Conservation (phyloP, 2,329 filamentous ascomycete genomes). For the Xylariaceae sp. region DNA sequence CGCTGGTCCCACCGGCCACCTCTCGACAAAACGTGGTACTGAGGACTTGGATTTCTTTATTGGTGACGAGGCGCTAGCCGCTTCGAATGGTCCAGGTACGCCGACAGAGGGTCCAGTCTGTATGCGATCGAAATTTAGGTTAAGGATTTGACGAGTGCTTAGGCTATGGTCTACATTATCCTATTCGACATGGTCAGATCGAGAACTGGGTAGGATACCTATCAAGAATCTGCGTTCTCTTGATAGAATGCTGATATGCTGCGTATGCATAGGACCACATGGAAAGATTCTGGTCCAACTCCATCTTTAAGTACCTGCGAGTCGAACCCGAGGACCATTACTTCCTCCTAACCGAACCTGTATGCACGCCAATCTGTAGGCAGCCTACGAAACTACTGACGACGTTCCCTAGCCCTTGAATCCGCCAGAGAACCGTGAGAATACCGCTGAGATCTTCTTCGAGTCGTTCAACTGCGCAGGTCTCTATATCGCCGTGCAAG, state of each 20-base stretch:
- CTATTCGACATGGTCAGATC: slow-evolving; percentile 96
- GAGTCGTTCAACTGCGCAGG: slow-evolving; percentile 99
- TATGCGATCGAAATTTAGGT: no score
- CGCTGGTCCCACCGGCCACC: slow-evolving; percentile 79
- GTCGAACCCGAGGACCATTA: slow-evolving; percentile 99
- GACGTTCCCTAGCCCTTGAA: slow-evolving; percentile 76
- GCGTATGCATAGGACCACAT: slow-evolving; percentile 82
- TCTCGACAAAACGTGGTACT: slow-evolving; percentile 91
- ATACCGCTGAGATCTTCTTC: slow-evolving; percentile 99
- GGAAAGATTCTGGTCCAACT: slow-evolving; percentile 99
- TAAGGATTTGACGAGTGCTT: slow-evolving; percentile 8
- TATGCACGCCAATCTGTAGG: slow-evolving; percentile 52
- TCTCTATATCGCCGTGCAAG: slow-evolving; percentile 98
- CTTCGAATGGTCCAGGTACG: slow-evolving; percentile 80
- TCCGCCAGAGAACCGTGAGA: slow-evolving; percentile 97
- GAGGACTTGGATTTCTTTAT: slow-evolving; percentile 99
- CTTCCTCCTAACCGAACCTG: slow-evolving; percentile 96
- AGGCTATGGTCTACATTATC: slow-evolving; percentile 97
- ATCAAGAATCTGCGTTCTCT: not conserved
- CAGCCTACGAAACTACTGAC: slow-evolving; percentile 16
- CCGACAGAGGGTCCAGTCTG: slow-evolving; percentile 13
- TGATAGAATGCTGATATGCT: slow-evolving; percentile 15
- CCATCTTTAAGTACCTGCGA: slow-evolving; percentile 98
- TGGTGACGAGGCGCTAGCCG: slow-evolving; percentile 90
- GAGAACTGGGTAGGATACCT: slow-evolving; percentile 83